phyloP scores from a whole-genome alignment of 2,329 filamentous ascomycete genomes.

The Neonectria hederae region DNA sequence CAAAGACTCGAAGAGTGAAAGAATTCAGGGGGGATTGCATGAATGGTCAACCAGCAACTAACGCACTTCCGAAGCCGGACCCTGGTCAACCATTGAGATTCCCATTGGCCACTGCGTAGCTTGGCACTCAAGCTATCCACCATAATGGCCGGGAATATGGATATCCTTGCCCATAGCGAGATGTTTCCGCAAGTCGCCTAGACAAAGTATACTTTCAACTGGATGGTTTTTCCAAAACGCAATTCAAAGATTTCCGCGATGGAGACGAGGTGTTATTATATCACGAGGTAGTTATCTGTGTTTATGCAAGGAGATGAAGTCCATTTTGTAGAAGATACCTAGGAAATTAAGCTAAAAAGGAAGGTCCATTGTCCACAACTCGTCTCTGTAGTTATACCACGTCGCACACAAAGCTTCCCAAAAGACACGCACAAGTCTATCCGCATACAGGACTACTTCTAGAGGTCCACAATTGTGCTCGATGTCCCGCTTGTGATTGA shows the following conservation, averaged over 20 bases:
- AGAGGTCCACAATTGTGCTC: not conserved
- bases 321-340: not conserved
- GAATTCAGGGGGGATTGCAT: not conserved
- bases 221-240: not conserved
- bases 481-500: slow-evolving; percentile 1
- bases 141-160: not conserved
- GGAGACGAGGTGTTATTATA: not conserved
- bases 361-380: not conserved
- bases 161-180: not conserved
- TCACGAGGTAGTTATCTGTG: not conserved
- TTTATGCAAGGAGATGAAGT: not conserved
- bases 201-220: not conserved
- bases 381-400: not conserved
- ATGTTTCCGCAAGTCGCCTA: not conserved
- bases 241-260: not conserved
- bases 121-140: not conserved
- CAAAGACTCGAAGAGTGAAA: not conserved
- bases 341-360: not conserved
- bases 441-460: not conserved
- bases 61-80: not conserved
- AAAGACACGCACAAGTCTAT: not conserved
- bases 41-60: not conserved
- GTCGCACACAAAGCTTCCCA: not conserved
- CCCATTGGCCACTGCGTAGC: not conserved
- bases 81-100: not conserved